phyloP scores from a whole-genome alignment of 1,284 basidiomycete species.

The Waitea zeae region DNA sequence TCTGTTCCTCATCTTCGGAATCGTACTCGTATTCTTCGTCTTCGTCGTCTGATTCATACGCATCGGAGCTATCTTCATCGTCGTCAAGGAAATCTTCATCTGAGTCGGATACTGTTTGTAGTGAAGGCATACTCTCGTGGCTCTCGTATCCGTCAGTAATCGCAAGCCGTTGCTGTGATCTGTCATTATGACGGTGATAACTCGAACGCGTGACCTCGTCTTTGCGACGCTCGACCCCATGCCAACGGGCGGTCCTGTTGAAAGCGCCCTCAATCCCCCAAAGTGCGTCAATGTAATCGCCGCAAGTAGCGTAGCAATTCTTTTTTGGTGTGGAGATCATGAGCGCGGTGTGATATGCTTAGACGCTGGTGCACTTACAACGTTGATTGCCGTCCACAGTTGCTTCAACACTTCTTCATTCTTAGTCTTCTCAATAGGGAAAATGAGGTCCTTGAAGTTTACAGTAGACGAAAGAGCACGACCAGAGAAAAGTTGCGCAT shows the following conservation, averaged over 20 bases:
- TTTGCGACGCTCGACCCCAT: conserved; percentile 20
- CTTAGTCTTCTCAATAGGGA: conserved; percentile 38
- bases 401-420: conserved; percentile 27
- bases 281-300: conserved; percentile 35
- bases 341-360: not conserved
- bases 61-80: conserved; percentile 21
- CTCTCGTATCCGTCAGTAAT: conserved; percentile 25
- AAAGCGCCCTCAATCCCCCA: conserved; percentile 45
- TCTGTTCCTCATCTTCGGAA: conserved; percentile 47
- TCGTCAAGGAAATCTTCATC: conserved; percentile 15
- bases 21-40: conserved; percentile 34
- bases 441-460: conserved; percentile 36
- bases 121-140: conserved; percentile 35
- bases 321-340: conserved; percentile 15
- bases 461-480: conserved; percentile 29
- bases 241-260: conserved; percentile 39
- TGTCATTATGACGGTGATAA: conserved; percentile 9
- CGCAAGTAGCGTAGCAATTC: conserved; percentile 39
- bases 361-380: conserved; percentile 19
- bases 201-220: conserved; percentile 14
- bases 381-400: conserved; percentile 47
- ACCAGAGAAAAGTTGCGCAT: conserved; percentile 43
- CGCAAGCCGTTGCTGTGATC: conserved; percentile 21
- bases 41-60: conserved; percentile 14
- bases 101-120: conserved; percentile 44